Base-by-base conservation (phyloP, 352 stramenopile species). In the Phytophthora chlamydospora region DNA sequence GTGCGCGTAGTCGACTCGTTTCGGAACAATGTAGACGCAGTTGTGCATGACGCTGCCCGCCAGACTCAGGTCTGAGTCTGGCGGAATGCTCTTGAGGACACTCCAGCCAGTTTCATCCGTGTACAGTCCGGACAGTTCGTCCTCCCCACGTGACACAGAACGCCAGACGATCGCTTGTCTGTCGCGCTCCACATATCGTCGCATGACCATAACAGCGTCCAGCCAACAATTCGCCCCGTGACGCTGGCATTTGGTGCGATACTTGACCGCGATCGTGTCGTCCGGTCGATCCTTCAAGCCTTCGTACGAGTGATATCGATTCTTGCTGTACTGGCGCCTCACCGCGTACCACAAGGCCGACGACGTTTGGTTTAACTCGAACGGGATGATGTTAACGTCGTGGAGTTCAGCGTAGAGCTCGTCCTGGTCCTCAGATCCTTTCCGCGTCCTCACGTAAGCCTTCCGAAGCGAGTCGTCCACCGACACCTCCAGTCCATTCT, bases 31-130 rank as follows among this genome's bases (percentile, higher is more conserved):
- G 16, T 79, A 50, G 7, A 83, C 73, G 7, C 73, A 83, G 24
- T 76, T 77, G 31, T 78, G 73, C 73, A 83, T 83, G 41, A 78
- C 68, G 9, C 68, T 62, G 6, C 69, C 65, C 6, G 43, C 32
- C 10, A 70, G 21, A 10, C 40, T 48, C 13, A 72, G 33, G 2
- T 44, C 65, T 3, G 65, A 62, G 14, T 70, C 47, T 9, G 61
- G 59, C 9, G 71, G 69, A 33, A 86, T 71, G 1, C 50, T 55
- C 38, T 81, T 78, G 17, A 89, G 66, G 1, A 85, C 64, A 24
- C 76, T 83, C 80, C 80, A 89, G 14, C 80, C 80, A 3, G 76
- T 89, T 61, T 89, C 77, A 48, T 89, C 75, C 46, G 80, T 87
- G 48, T 75, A 84, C 70, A 87, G 75, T 0, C 64, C 52, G 11